A percentile compares a stretch with the other conserved stretches of the same genome.
Evolutionary conservation across 768 basidiomycete species (phyloP).

Genomic region (Cyclocybe cylindracea): DNA sequence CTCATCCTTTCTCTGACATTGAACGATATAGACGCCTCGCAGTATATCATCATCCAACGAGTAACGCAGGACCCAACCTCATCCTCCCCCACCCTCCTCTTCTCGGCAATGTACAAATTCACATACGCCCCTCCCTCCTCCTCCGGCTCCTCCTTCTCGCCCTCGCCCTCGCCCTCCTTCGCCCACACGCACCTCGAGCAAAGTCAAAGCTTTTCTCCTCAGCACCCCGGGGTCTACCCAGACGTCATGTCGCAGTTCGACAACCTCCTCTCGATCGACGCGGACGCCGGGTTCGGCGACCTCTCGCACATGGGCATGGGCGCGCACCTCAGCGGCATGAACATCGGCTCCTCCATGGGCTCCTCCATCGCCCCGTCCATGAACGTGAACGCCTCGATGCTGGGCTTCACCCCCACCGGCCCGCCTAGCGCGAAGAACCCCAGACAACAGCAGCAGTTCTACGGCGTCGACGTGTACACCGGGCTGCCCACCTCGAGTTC

Average conservation of each 20-base stretch:
- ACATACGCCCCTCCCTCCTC: slow-evolving; percentile 31
- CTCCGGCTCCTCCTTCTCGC: slow-evolving; percentile 5
- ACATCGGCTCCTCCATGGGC: not conserved
- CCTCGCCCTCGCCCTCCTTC: slow-evolving; percentile 4
- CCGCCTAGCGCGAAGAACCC: slow-evolving; percentile 9
- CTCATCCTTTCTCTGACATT: slow-evolving; percentile 9
- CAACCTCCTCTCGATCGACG: too few species aligned
- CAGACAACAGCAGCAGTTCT: slow-evolving; percentile 10
- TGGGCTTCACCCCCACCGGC: slow-evolving; percentile 10
- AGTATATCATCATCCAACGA: slow-evolving; percentile 68
- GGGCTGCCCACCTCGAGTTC: too few species aligned
- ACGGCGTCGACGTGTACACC: not conserved
- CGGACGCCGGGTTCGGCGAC: too few species aligned
- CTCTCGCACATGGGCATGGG: too few species aligned
- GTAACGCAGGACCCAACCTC: slow-evolving; percentile 40
- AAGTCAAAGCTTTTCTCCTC: too few species aligned
- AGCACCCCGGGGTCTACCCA: too few species aligned
- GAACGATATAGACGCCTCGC: slow-evolving; percentile 54
- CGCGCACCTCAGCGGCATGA: too few species aligned
- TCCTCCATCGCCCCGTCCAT: slow-evolving; percentile 9
- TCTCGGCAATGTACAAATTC: slow-evolving; percentile 64
- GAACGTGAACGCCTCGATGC: slow-evolving; percentile 9
- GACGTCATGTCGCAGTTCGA: too few species aligned
- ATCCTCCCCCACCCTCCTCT: slow-evolving; percentile 32
- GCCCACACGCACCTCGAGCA: not conserved